Evolutionary conservation across 1,284 basidiomycete genomes (phyloP).

Genomic region (Cystobasidium slooffiae): DNA sequence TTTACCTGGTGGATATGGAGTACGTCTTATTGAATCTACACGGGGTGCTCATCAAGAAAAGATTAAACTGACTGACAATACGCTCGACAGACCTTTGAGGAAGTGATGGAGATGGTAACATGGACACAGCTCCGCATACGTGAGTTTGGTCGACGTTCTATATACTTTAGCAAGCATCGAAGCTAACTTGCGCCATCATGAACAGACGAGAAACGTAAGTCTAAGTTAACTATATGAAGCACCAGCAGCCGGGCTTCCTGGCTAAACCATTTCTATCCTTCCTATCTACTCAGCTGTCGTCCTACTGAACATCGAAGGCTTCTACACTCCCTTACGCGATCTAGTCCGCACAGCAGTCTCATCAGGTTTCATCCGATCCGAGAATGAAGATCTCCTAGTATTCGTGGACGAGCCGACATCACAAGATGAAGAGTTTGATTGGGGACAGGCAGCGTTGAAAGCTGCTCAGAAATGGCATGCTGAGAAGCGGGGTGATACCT

Average conservation of each 20-base stretch:
- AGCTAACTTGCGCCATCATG: neutral
- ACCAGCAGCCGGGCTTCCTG: neutral
- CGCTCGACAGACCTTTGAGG: conserved; percentile 52
- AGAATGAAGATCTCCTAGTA: conserved; percentile 38
- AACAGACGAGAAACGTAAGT: conserved; percentile 51
- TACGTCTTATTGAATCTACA: conserved; percentile 3
- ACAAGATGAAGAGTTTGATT: conserved; percentile 29
- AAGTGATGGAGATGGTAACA: conserved; percentile 56
- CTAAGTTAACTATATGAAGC: neutral
- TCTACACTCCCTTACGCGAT: conserved; percentile 36
- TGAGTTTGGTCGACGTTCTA: neutral
- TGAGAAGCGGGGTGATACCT: conserved; percentile 28
- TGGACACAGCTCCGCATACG: conserved; percentile 56
- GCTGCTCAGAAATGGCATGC: conserved; percentile 39
- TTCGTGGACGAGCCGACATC: conserved; percentile 26
- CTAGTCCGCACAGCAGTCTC: conserved; percentile 33
- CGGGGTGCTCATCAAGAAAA: neutral
- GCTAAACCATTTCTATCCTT: neutral
- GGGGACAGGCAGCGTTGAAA: conserved; percentile 35
- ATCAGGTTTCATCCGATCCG: conserved; percentile 31
- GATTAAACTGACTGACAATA: neutral
- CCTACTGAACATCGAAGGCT: conserved; percentile 37
- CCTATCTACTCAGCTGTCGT: conserved; percentile 22
- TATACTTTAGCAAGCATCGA: neutral
- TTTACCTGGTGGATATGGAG: conserved; percentile 55